These are phyloP conservation scores for Panaeolus cyanescens DNA, from an alignment of 768 basidiomycete genomes.

Conservation along the genomic window DNA sequence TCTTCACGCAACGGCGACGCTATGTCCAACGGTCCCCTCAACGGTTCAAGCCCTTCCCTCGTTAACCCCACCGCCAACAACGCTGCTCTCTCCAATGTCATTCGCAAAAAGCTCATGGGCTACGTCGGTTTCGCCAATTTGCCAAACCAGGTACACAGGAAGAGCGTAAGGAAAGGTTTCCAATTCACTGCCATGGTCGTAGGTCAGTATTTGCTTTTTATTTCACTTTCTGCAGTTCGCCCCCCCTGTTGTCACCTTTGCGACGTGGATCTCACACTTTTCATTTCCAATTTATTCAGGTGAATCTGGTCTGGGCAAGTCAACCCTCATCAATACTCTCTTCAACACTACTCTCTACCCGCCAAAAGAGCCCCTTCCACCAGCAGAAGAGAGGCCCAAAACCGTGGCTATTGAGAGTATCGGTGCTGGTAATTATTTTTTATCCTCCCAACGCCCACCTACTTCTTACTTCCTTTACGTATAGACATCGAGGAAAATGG, in stretches of 20 bases:
- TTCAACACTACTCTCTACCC: conserved; percentile 97
- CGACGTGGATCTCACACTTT: conserved; percentile 25
- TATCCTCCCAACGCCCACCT: conserved; percentile 23
- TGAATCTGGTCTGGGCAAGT: conserved; percentile 98
- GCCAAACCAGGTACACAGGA: conserved; percentile 99
- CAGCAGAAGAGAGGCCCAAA: conserved; percentile 83
- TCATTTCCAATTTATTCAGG: conserved; percentile 48
- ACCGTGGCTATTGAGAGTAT: conserved; percentile 99
- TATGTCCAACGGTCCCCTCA: conserved; percentile 58
- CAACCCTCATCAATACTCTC: conserved; percentile 97
- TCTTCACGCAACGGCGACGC: conserved; percentile 69
- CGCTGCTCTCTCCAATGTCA: conserved; percentile 46
- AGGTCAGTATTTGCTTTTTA: conserved; percentile 59
- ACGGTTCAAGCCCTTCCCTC: conserved; percentile 67
- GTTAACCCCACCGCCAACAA: conserved; percentile 33
- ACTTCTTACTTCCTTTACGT: conserved; percentile 26
- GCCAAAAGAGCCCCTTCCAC: conserved; percentile 80
- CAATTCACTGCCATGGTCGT: conserved; percentile 99
- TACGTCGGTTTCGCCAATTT: conserved; percentile 97
- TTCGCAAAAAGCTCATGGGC: conserved; percentile 92
- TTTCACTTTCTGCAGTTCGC: not conserved
- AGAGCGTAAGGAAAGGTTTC: conserved; percentile 97
- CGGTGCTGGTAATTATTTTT: conserved; percentile 75
- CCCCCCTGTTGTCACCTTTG: conserved; percentile 6
- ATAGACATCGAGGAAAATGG: conserved; percentile 99